Evolutionary conservation across 129 eudicot species (phyloP).

Genomic region (Lonicera japonica): DNA sequence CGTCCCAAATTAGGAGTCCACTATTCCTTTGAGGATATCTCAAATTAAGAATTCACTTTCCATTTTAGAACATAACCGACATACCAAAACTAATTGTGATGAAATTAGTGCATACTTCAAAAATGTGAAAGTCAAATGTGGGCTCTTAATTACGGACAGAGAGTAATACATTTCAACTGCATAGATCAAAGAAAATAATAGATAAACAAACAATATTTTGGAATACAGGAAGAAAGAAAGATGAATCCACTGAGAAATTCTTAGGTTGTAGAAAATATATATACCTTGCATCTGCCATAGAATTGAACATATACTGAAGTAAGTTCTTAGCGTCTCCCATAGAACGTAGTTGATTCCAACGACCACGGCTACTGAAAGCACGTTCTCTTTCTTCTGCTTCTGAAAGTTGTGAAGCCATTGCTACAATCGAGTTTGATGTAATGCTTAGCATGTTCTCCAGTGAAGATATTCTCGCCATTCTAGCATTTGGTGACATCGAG

Average conservation of each 20-base stretch:
- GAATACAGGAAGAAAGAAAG: neutral
- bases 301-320: constrained; percentile 71
- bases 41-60: too few relatives aligned
- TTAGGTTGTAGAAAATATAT: neutral
- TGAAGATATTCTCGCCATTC: constrained; percentile 76
- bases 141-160: too few relatives aligned
- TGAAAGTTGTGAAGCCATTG: constrained; percentile 76
- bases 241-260: neutral
- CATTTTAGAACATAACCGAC: too few relatives aligned
- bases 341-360: constrained; percentile 71
- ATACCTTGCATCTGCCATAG: constrained; percentile 72
- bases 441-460: constrained; percentile 77
- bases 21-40: too few relatives aligned
- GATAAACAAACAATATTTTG: neutral
- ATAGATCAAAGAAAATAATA: too few relatives aligned
- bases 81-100: too few relatives aligned
- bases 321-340: constrained; percentile 90
- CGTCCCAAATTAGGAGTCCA: too few relatives aligned
- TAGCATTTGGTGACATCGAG: constrained; percentile 66
- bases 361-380: constrained; percentile 47
- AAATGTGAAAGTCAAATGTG: too few relatives aligned
- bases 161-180: too few relatives aligned
- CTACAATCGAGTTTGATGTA: constrained; percentile 60
- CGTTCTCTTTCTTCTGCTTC: constrained; percentile 81
- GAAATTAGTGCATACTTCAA: too few relatives aligned